Base-by-base conservation (phyloP, 805 yeast genomes). In the Sugiyamaella smithiae region DNA sequence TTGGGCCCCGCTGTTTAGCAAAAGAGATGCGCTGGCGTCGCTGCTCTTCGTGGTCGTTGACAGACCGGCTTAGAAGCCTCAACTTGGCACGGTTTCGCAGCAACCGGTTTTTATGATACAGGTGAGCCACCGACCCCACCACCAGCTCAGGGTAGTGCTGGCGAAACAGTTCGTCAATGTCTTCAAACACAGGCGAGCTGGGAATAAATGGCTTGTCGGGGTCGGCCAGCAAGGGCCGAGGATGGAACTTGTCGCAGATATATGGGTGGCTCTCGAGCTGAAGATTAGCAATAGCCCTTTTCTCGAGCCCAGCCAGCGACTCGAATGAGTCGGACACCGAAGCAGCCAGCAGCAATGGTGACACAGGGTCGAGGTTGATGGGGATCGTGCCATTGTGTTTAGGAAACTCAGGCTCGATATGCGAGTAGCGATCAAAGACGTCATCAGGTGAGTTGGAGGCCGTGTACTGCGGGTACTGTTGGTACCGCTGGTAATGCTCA, bases 161-260 rank as follows among this genome's bases (percentile, higher is more conserved):
- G 22, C 38, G 36, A 20, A 58, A 52, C 47, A 56, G 37, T 17
- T 47, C 50, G 14, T 57, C 53, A 32, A 58, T 43, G 24, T 43
- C 40, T 2, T 51, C 49, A 25, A 55, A 56, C 25, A 58, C 58
- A 2, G 62, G 62, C 1, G 42, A 35, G 41, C 50, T 47, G 19
- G 59, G 57, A 24, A 58, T 50, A 43, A 55, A 57, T 6, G 59
- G 60, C 36, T 32, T 42, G 9, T 58, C 58, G 14, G 55, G 55
- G 45, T 55, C 62, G 0, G 52, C 55, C 22, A 55, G 48, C 31
- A 55, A 43, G 1, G 58, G 57, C 19, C 58, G 50, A 7, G 50
- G 50, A 29, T 51, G 46, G 38, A 58, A 57, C 38, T 38, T 29
- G 46, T 58, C 62, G n/a, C 51, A 41, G 22, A 57, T 49, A 17